phyloP scores from a whole-genome alignment of 129 eudicot genomes.

The Smallanthus sonchifolius region DNA sequence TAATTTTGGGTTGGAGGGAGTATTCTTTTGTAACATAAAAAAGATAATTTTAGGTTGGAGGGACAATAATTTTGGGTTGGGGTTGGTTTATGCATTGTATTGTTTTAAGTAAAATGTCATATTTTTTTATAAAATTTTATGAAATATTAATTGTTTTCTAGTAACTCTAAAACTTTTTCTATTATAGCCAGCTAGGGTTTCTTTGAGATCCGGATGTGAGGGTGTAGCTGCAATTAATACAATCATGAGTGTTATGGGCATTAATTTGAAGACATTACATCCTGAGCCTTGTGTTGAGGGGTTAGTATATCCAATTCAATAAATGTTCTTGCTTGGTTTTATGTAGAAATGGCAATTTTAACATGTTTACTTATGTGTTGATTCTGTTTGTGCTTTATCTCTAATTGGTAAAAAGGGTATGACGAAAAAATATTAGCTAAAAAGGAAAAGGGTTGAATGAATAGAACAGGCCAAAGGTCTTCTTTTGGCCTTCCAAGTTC shows the following conservation, averaged over 20 bases:
- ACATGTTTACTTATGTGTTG: not conserved
- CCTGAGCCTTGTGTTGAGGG: slow-evolving; percentile 99
- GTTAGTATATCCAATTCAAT: slow-evolving; percentile 34
- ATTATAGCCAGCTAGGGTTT: slow-evolving; percentile 83
- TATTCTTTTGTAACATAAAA: not conserved
- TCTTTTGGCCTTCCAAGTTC: too few relatives aligned
- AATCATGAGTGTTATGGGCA: slow-evolving; percentile 98
- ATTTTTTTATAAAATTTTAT: not conserved
- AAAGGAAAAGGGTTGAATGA: not conserved
- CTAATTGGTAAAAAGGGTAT: not conserved
- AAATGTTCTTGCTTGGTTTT: not conserved
- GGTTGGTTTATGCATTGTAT: not conserved
- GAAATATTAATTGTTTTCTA: not conserved
- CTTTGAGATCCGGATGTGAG: slow-evolving; percentile 81
- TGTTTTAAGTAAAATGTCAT: not conserved
- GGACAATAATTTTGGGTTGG: too few relatives aligned
- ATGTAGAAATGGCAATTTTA: not conserved
- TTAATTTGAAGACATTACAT: slow-evolving; percentile 80
- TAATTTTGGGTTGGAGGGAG: too few relatives aligned
- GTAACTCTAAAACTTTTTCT: not conserved
- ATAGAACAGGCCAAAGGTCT: not conserved
- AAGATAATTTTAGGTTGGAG: not conserved
- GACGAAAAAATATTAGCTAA: not conserved
- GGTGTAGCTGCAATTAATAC: slow-evolving; percentile 95
- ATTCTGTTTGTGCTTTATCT: not conserved